phyloP scores from a whole-genome alignment of 306 rosid genomes.

The Chamaecrista fasciculata region DNA sequence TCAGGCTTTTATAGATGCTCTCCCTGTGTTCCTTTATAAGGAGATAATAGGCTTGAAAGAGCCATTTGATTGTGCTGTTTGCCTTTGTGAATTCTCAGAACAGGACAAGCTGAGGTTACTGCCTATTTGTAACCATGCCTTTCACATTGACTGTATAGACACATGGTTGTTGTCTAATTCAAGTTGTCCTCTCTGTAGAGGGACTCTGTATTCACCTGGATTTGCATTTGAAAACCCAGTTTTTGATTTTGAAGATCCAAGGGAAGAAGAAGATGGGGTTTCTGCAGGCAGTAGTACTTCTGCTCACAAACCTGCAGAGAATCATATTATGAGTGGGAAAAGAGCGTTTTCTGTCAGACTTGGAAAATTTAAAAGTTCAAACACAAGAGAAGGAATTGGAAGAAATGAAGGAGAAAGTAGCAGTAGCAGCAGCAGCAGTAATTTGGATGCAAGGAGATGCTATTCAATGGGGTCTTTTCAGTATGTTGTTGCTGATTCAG shows the following conservation, averaged over 20 bases:
- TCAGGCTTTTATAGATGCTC: constrained; percentile 86
- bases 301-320: constrained; percentile 49
- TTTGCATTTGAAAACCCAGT: constrained; percentile 59
- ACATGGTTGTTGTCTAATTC: constrained; percentile 89
- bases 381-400: constrained; percentile 43
- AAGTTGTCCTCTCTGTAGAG: constrained; percentile 95
- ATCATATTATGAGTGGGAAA: constrained; percentile 55
- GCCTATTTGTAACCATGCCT: constrained; percentile 89
- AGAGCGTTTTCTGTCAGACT: constrained; percentile 81
- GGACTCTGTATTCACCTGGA: constrained; percentile 57
- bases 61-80: constrained; percentile 92
- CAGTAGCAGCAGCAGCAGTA: constrained; percentile 59
- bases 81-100: constrained; percentile 79
- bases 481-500: constrained; percentile 84
- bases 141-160: constrained; percentile 82
- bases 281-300: constrained; percentile 45
- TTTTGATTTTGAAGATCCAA: constrained; percentile 49
- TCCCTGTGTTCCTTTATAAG: constrained; percentile 73
- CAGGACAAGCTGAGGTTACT: constrained; percentile 77
- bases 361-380: constrained; percentile 72
- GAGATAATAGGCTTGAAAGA: constrained; percentile 74
- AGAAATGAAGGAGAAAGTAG: constrained; percentile 62
- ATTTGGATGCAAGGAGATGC: constrained; percentile 81
- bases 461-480: constrained; percentile 93
- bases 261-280: constrained; percentile 57